phyloP scores from a whole-genome alignment of 805 yeast genomes.

The Sungouiozyma ichnusensis region DNA sequence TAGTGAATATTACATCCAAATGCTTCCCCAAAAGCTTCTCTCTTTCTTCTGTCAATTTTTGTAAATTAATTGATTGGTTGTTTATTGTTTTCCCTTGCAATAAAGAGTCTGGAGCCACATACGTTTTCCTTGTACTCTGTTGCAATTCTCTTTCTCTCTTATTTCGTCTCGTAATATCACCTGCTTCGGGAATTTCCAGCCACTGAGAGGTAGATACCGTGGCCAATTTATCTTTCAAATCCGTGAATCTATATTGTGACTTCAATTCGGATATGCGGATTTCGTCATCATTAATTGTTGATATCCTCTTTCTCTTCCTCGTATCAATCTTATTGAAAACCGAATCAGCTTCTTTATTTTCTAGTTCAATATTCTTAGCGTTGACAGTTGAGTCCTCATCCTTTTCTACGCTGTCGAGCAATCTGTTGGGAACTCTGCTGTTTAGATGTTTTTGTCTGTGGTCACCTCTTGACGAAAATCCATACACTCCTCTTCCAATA shows the following conservation, averaged over 20 bases:
- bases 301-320: conserved; percentile 14
- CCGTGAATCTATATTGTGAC: conserved; percentile 44
- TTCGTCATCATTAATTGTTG: neutral
- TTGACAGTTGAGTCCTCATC: conserved; percentile 12
- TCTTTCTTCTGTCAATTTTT: conserved; percentile 51
- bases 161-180: conserved; percentile 73
- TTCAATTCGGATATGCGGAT: conserved; percentile 4
- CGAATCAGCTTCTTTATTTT: conserved; percentile 64
- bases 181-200: conserved; percentile 76
- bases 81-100: conserved; percentile 14
- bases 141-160: conserved; percentile 57
- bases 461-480: conserved; percentile 80
- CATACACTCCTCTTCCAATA: conserved; percentile 89
- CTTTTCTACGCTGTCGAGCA: conserved; percentile 13
- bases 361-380: conserved; percentile 29
- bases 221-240: conserved; percentile 53
- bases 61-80: conserved; percentile 33
- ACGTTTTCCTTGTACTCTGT: conserved; percentile 55
- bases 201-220: conserved; percentile 61
- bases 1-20: conserved; percentile 33
- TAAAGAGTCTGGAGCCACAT: conserved; percentile 74
- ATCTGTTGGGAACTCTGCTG: conserved; percentile 18
- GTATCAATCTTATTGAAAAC: conserved; percentile 60
- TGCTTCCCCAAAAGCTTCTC: conserved; percentile 47
- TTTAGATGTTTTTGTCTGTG: conserved; percentile 11